Base-by-base conservation (phyloP, 352 stramenopile species). In the Pythium sp. region DNA sequence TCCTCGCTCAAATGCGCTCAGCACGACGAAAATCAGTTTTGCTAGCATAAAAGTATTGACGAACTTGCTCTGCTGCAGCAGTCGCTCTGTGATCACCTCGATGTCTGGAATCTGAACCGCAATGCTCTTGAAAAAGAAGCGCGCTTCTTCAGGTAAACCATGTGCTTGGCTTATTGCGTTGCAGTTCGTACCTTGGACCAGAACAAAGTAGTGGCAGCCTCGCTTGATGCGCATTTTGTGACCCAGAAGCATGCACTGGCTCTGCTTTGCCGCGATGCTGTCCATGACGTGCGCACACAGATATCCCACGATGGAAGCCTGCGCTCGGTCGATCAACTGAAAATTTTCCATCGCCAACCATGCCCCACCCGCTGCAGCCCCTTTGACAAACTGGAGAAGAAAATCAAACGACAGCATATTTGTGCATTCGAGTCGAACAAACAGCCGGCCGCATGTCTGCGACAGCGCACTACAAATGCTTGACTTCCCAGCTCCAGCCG, bases 271-370 rank as follows among this genome's bases (percentile, higher is more conserved):
- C 2, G 69, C 67, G 0, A 89, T 54, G 0, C 41, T 65, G 12
- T 79, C 76, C 69, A 82, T 76, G 7, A 88, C 73, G 57, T 89
- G 80, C 5, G 72, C 65, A 49, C 84, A 92, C 2, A 91, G 24
- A 9, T 73, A 62, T 11, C 61, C 72, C 7, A 88, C 53, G 3
- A 79, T 58, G 0, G 74, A 78, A 0, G 82, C 41, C 9, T 68
- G 58, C 1, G 30, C 56, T 2, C 30, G 9, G 2, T 73, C 51
- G 8, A 90, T 46, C 0, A 77, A 59, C 0, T 84, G 71, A 0
- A 86, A 67, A 12, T 79, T 77, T 26, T 75, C 64, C 3, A 86
- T 69, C 32, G 74, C 78, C 15, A 94, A 62, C 84, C 84, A 92
- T 18, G 84, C 81, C 4, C 80, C 83, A n/a, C 70, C 81, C 0